These are phyloP conservation scores for Ophiostoma australiae DNA, from an alignment of 2,329 filamentous ascomycete genomes.

Conservation along the genomic window DNA sequence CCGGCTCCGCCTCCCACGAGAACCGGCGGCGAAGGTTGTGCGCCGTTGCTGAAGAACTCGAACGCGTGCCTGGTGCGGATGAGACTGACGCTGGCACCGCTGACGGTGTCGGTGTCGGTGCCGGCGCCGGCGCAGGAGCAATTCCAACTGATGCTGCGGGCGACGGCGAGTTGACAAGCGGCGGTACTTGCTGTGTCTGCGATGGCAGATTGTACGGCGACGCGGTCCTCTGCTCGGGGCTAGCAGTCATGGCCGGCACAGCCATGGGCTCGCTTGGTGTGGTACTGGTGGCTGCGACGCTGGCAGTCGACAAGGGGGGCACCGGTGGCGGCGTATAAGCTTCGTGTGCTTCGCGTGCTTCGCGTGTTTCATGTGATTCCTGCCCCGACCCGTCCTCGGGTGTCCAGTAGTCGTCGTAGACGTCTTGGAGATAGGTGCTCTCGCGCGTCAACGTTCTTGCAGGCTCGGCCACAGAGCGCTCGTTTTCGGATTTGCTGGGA, in stretches of 20 bases:
- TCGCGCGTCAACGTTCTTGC: conserved; percentile 38
- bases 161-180: neutral
- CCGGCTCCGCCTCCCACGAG: conserved; percentile 42
- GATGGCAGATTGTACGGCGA: neutral
- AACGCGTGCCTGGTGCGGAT: neutral
- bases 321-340: conserved; percentile 15
- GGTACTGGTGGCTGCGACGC: neutral
- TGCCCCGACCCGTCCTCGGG: conserved; percentile 41
- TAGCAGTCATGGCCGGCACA: neutral
- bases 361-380: too few species aligned
- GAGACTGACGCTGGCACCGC: neutral
- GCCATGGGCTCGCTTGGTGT: neutral
- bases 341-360: neutral
- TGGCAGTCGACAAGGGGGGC: conserved; percentile 12
- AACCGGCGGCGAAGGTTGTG: conserved; percentile 34
- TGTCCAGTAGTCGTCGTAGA: conserved; percentile 65
- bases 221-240: neutral
- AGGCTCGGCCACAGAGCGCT: neutral
- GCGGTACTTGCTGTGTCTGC: neutral
- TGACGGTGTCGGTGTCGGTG: neutral
- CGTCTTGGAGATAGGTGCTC: conserved; percentile 59
- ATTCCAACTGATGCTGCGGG: neutral
- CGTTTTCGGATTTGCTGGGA: neutral
- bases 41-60: conserved; percentile 1
- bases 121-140: neutral